Percentiles rank a stretch among this genome's conserved stretches.
These are phyloP conservation scores for Dioszegia crocea DNA, from an alignment of 768 basidiomycete genomes.

Conservation along the genomic window DNA sequence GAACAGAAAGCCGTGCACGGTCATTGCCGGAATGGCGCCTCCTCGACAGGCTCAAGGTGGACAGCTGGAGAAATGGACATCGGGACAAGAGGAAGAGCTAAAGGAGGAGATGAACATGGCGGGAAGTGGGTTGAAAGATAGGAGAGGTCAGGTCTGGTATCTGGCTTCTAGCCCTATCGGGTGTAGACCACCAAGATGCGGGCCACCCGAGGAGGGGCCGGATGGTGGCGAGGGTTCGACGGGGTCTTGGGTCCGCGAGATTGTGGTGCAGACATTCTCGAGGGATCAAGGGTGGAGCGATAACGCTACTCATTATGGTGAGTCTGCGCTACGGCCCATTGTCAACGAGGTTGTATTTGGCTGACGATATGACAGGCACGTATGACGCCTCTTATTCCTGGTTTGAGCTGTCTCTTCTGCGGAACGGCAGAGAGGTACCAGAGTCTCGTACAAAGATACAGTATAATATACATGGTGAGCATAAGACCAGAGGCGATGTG, in stretches of 20 bases:
- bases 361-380: slow-evolving; percentile 24
- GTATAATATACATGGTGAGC: slow-evolving; percentile 35
- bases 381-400: slow-evolving; percentile 40
- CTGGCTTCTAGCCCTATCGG: slow-evolving; percentile 27
- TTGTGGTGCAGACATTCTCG: slow-evolving; percentile 32
- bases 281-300: slow-evolving; percentile 43
- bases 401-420: slow-evolving; percentile 38
- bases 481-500: not conserved
- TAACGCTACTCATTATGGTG: slow-evolving; percentile 22
- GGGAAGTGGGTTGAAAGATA: slow-evolving; percentile 18
- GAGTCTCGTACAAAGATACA: slow-evolving; percentile 27
- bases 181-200: slow-evolving; percentile 13
- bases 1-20: slow-evolving; percentile 12
- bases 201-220: not conserved
- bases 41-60: slow-evolving; percentile 5
- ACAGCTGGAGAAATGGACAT: slow-evolving; percentile 1
- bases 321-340: not conserved
- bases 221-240: not conserved
- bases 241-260: slow-evolving; percentile 11
- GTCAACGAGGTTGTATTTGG: not conserved
- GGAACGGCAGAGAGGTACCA: slow-evolving; percentile 29
- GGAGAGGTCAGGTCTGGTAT: slow-evolving; percentile 29
- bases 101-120: not conserved
- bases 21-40: slow-evolving; percentile 10
- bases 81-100: slow-evolving; percentile 27